phyloP scores from a whole-genome alignment of 2,329 filamentous ascomycete genomes.

The Aspergillus neotritici region DNA sequence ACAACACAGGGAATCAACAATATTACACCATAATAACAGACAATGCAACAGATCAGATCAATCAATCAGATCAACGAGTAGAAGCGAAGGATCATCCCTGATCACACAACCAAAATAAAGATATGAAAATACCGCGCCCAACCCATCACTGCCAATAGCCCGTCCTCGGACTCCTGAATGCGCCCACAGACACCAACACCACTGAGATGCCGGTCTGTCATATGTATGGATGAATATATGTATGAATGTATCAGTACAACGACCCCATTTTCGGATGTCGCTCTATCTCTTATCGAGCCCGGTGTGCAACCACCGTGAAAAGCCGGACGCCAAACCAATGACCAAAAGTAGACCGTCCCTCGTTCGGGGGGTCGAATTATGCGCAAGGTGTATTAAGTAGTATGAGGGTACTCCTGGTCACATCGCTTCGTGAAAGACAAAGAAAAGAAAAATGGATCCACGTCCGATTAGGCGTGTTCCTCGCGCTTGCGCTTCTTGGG shows the following conservation, averaged over 20 bases:
- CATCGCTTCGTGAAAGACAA: conserved; percentile 32
- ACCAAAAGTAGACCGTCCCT: conserved; percentile 22
- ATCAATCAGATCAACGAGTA: conserved; percentile 12
- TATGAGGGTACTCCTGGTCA: conserved; percentile 35
- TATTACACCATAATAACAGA: conserved; percentile 28
- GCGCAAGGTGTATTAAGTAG: conserved; percentile 27
- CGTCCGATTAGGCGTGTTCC: conserved; percentile 49
- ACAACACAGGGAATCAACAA: conserved; percentile 7
- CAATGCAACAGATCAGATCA: conserved; percentile 42
- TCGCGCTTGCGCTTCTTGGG: conserved; percentile 77
- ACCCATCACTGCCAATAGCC: no score
- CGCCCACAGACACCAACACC: conserved; percentile 7
- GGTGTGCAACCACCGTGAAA: conserved; percentile 23
- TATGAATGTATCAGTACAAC: no score
- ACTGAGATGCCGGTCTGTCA: conserved; percentile 5
- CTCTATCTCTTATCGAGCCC: not conserved
- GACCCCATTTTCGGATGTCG: no score
- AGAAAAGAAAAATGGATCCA: conserved; percentile 9
- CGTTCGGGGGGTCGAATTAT: conserved; percentile 18
- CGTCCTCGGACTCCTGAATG: no score
- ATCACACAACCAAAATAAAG: not conserved
- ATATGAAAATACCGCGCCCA: no score
- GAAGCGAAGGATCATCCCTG: conserved; percentile 2
- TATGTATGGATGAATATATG: no score
- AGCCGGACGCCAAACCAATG: conserved; percentile 33